Percentiles rank a stretch among this genome's conserved stretches.
Conservation (phyloP, 495 filamentous ascomycete species). For the Penicillium verhagenii region DNA sequence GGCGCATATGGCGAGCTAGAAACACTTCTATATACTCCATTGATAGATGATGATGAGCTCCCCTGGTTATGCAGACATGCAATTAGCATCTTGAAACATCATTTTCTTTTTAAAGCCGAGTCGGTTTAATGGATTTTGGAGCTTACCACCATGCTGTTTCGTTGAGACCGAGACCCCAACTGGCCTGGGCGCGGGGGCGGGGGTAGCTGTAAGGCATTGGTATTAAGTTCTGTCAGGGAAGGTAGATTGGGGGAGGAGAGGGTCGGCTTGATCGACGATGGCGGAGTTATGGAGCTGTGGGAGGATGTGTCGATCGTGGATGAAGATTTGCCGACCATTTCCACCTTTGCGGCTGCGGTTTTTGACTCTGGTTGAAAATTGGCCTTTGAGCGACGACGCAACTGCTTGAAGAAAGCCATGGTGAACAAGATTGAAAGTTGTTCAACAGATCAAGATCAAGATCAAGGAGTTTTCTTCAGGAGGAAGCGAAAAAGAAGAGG, state of each 20-base stretch:
- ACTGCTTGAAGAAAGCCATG: slow-evolving; percentile 72
- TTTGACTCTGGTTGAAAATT: slow-evolving; percentile 59
- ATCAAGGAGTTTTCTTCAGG: slow-evolving; percentile 3
- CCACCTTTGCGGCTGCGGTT: slow-evolving; percentile 51
- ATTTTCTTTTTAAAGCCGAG: too few species aligned
- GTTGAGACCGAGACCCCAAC: slow-evolving; percentile 45
- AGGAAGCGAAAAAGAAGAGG: not conserved
- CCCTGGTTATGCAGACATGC: slow-evolving; percentile 20
- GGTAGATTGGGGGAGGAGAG: slow-evolving; percentile 53
- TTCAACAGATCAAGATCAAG: slow-evolving; percentile 11
- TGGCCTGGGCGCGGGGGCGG: slow-evolving; percentile 41
- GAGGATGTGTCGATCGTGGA: slow-evolving; percentile 62
- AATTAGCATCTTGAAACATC: not conserved
- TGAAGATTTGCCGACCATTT: slow-evolving; percentile 57
- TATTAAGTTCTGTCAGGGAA: slow-evolving; percentile 47
- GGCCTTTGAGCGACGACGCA: slow-evolving; percentile 71
- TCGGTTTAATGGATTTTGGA: too few species aligned
- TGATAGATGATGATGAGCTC: slow-evolving; percentile 49
- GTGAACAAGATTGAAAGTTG: slow-evolving; percentile 2
- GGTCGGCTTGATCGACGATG: slow-evolving; percentile 58
- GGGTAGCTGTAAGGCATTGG: slow-evolving; percentile 32
- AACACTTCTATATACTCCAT: slow-evolving; percentile 49
- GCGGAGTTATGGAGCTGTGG: slow-evolving; percentile 55
- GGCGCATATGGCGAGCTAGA: slow-evolving; percentile 76
- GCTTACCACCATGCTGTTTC: slow-evolving; percentile 48